Conservation (phyloP, 73 alveolate species). For the Paramecium pentaurelia region DNA sequence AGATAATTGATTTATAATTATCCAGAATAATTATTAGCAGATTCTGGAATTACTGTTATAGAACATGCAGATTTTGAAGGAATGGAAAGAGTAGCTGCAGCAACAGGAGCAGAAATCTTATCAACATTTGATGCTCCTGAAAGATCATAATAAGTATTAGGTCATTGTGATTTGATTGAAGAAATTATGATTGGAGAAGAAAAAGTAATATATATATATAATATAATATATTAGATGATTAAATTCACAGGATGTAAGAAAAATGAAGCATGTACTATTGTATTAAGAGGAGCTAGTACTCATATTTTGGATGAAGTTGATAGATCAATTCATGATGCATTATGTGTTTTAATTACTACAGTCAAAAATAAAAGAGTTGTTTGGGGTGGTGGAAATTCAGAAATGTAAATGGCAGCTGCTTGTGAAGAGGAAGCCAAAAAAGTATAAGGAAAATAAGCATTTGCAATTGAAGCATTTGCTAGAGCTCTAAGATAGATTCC, state of each 20-base stretch:
- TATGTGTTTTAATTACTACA: slow-evolving; percentile 93
- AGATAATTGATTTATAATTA: slow-evolving; percentile 97
- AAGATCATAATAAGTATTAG: slow-evolving; percentile 75
- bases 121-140: slow-evolving; percentile 98
- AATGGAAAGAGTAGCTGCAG: slow-evolving; percentile 98
- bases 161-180: slow-evolving; percentile 92
- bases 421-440: slow-evolving; percentile 87
- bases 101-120: slow-evolving; percentile 97
- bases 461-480: slow-evolving; percentile 95
- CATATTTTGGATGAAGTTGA: slow-evolving; percentile 98
- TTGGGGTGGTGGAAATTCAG: slow-evolving; percentile 97
- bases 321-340: slow-evolving; percentile 97
- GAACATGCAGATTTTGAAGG: slow-evolving; percentile 99
- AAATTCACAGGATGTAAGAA: slow-evolving; percentile 95
- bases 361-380: slow-evolving; percentile 87
- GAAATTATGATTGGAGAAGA: slow-evolving; percentile 99
- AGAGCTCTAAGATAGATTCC: slow-evolving; percentile 95
- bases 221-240: slow-evolving; percentile 46
- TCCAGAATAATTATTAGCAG: slow-evolving; percentile 96
- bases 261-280: slow-evolving; percentile 95
- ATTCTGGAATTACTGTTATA: slow-evolving; percentile 93
- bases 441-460: slow-evolving; percentile 90
- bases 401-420: slow-evolving; percentile 93
- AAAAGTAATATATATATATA: slow-evolving; percentile 66
- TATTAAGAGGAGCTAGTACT: slow-evolving; percentile 91